Percentiles rank a stretch among this genome's conserved stretches.
Conservation (phyloP, 805 yeast species). For the Saccharomyces jurei region DNA sequence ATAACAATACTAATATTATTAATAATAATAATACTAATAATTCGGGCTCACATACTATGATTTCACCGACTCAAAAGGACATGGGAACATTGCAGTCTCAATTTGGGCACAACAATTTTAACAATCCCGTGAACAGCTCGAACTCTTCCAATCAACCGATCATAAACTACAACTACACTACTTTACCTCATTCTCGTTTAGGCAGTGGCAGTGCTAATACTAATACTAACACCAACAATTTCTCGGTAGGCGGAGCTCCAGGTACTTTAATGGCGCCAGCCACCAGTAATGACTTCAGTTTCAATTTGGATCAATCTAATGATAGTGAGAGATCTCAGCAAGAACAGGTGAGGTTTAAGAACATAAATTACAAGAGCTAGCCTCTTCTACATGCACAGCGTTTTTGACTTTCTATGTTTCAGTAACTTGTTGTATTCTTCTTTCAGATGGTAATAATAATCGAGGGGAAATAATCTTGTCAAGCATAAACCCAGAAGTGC, state of each 20-base stretch:
- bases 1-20: slow-evolving; percentile 1
- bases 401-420: background rate
- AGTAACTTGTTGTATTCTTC: background rate
- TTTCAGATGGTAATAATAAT: background rate
- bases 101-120: background rate
- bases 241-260: background rate
- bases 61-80: slow-evolving; percentile 1
- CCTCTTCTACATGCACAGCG: no score
- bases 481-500: background rate
- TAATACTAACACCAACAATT: background rate
- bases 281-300: slow-evolving; percentile 13
- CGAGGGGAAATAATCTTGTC: background rate
- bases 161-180: background rate
- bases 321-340: slow-evolving; percentile 2
- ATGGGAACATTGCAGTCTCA: background rate
- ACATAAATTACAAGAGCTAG: slow-evolving; percentile 18
- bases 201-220: background rate
- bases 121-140: background rate
- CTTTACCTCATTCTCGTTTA: background rate
- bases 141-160: background rate
- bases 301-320: slow-evolving; percentile 13
- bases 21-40: background rate
- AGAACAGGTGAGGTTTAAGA: slow-evolving; percentile 19
- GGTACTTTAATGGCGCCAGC: background rate
- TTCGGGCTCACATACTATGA: slow-evolving; percentile 2